phyloP scores from a whole-genome alignment of 352 stramenopile genomes.

The Blastocystis sp. region DNA sequence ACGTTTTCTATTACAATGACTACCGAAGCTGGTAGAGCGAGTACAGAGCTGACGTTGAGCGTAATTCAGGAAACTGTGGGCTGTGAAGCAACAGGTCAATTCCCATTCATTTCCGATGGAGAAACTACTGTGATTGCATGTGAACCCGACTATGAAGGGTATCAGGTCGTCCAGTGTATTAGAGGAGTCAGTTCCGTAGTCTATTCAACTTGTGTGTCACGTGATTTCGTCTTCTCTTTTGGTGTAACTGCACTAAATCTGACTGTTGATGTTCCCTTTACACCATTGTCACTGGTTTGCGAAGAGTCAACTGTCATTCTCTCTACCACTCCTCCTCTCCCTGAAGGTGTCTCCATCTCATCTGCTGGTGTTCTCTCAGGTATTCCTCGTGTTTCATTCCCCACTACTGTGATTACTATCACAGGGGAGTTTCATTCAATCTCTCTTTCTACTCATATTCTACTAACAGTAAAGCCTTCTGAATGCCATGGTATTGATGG shows the following conservation, averaged over 20 bases:
- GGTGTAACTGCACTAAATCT: not conserved
- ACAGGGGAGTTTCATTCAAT: not conserved
- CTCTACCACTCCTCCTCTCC: constrained; percentile 1
- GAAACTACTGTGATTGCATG: not conserved
- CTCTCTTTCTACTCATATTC: not conserved
- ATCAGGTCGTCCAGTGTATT: constrained; percentile 7
- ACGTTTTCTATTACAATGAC: no score
- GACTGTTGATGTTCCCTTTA: not conserved
- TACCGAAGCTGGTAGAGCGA: no score
- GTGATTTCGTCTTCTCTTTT: not conserved
- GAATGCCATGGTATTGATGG: not conserved
- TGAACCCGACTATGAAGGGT: not conserved
- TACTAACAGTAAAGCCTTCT: not conserved
- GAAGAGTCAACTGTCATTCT: not conserved
- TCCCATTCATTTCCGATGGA: not conserved
- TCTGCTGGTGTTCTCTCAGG: constrained; percentile 3
- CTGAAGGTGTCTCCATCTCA: not conserved
- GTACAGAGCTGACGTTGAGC: no score
- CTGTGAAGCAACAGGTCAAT: not conserved
- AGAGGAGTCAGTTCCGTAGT: not conserved
- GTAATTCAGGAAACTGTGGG: no score
- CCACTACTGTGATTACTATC: not conserved
- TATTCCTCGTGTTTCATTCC: not conserved
- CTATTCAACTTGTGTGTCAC: not conserved
- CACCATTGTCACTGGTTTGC: not conserved